These are phyloP conservation scores for Chaetomiaceae sp. DNA, from an alignment of 2,329 filamentous ascomycete species.

Conservation along the genomic window DNA sequence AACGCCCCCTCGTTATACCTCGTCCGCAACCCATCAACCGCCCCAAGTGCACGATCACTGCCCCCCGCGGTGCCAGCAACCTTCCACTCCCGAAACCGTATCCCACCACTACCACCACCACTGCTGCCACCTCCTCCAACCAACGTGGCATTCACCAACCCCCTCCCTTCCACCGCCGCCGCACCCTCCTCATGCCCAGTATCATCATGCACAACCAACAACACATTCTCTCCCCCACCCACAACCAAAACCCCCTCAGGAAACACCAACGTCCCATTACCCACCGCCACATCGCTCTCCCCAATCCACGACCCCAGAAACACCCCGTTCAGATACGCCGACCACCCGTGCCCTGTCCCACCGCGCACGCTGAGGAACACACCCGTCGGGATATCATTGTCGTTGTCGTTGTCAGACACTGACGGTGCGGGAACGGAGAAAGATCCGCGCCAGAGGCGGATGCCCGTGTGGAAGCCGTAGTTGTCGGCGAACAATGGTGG, in stretches of 20 bases:
- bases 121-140: background rate
- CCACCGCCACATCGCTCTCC: background rate
- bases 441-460: slow-evolving; percentile 2
- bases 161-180: background rate
- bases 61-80: slow-evolving; percentile 2
- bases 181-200: slow-evolving; percentile 4
- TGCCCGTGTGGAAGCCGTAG: slow-evolving; percentile 9
- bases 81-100: background rate
- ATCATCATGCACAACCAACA: slow-evolving; percentile 2
- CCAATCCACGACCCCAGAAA: slow-evolving; percentile 1
- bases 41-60: no score
- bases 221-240: background rate
- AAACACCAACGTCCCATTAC: background rate
- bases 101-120: background rate
- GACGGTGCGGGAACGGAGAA: background rate
- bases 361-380: slow-evolving; percentile 1
- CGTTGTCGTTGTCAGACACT: no score
- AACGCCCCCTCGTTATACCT: slow-evolving; percentile 5
- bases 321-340: slow-evolving; percentile 1
- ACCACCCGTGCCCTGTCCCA: slow-evolving; percentile 3
- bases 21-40: background rate
- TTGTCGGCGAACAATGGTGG: slow-evolving; percentile 2
- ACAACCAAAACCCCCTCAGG: background rate
- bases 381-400: background rate
- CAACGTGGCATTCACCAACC: background rate